Percentiles rank a stretch among this genome's conserved stretches.
Conservation (phyloP, 768 basidiomycete genomes). For the Lyophyllum decastes region DNA sequence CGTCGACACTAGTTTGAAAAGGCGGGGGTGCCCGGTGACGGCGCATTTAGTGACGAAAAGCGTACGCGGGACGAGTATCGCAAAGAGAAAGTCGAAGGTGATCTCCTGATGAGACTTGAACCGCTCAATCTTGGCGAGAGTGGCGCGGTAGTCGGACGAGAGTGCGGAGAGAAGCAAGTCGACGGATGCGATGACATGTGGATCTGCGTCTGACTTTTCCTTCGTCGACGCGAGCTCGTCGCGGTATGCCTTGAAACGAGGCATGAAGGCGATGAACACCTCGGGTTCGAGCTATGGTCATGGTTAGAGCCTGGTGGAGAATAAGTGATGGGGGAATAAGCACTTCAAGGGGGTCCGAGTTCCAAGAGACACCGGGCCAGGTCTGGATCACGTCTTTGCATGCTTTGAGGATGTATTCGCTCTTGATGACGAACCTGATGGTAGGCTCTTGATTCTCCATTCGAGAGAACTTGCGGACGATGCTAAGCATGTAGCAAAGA, state of each 20-base stretch:
- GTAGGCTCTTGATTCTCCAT: constrained; percentile 39
- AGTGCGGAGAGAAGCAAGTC: constrained; percentile 50
- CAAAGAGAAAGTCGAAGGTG: constrained; percentile 50
- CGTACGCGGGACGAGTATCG: constrained; percentile 55
- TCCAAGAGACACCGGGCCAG: constrained; percentile 66
- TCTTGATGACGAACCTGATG: constrained; percentile 58
- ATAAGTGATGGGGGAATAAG: background rate
- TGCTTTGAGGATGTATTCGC: constrained; percentile 53
- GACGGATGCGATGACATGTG: constrained; percentile 42
- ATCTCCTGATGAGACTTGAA: constrained; percentile 57
- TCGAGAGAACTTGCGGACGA: constrained; percentile 53
- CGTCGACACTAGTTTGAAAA: constrained; percentile 46
- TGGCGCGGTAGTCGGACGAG: constrained; percentile 46
- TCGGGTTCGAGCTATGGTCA: constrained; percentile 57
- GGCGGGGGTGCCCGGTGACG: constrained; percentile 50
- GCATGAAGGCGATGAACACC: constrained; percentile 53
- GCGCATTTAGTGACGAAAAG: constrained; percentile 52
- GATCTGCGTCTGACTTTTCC: constrained; percentile 30
- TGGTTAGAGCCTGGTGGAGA: background rate
- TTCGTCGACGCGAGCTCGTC: constrained; percentile 38
- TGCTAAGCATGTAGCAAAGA: constrained; percentile 1
- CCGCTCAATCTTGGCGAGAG: constrained; percentile 44
- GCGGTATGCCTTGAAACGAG: constrained; percentile 44
- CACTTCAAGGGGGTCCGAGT: constrained; percentile 57
- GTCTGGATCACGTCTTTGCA: constrained; percentile 58